Percentiles rank a stretch among this genome's conserved stretches.
These are phyloP conservation scores for Rhodotorula sp. DNA, from an alignment of 1,284 basidiomycete genomes.

Conservation along the genomic window DNA sequence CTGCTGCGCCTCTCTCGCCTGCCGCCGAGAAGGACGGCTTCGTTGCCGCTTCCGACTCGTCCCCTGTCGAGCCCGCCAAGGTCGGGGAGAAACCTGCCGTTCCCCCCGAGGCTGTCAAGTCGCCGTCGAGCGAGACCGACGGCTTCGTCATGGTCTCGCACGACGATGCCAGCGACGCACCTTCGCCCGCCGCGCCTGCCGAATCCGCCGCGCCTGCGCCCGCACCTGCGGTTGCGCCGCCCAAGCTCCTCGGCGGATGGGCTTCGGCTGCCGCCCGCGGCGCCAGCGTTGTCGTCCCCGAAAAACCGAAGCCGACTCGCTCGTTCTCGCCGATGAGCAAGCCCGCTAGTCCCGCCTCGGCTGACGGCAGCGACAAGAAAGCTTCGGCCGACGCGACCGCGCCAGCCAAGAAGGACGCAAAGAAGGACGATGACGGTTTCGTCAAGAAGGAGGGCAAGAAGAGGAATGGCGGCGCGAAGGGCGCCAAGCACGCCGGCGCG, in stretches of 20 bases:
- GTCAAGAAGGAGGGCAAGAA: slow-evolving; percentile 14
- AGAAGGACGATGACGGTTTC: slow-evolving; percentile 16
- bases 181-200: slow-evolving; percentile 1
- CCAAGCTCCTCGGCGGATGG: slow-evolving; percentile 12
- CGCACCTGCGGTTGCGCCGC: background rate
- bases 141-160: slow-evolving; percentile 28
- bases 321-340: slow-evolving; percentile 6
- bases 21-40: slow-evolving; percentile 18
- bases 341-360: background rate
- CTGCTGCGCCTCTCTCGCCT: slow-evolving; percentile 4
- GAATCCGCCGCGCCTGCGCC: background rate
- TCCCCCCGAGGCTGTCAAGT: background rate
- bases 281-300: slow-evolving; percentile 3
- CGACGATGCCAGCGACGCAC: slow-evolving; percentile 6
- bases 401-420: background rate
- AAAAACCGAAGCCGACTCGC: slow-evolving; percentile 7
- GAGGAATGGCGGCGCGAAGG: slow-evolving; percentile 1
- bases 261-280: slow-evolving; percentile 39
- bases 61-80: background rate
- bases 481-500: no score
- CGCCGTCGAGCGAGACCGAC: slow-evolving; percentile 4
- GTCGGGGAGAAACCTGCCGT: background rate
- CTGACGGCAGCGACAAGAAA: background rate
- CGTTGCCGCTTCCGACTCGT: background rate
- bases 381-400: no score